phyloP scores from a whole-genome alignment of 1,284 basidiomycete species.

The Acaromyces ingoldii region DNA sequence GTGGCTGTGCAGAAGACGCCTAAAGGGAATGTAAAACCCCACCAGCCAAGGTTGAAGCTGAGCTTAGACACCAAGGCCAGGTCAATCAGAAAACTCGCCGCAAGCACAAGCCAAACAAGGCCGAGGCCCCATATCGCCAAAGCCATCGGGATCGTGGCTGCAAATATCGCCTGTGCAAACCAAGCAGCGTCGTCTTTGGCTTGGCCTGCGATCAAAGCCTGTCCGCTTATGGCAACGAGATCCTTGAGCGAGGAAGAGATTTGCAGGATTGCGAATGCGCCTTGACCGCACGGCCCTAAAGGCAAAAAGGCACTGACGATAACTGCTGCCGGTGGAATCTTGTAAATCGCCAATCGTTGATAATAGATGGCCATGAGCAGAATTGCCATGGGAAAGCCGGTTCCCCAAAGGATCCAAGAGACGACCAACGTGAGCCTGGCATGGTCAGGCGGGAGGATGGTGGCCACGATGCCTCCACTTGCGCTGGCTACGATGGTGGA shows the following conservation, averaged over 20 bases:
- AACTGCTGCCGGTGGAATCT: slow-evolving; percentile 54
- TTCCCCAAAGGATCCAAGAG: slow-evolving; percentile 55
- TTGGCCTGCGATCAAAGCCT: slow-evolving; percentile 11
- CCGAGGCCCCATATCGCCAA: slow-evolving; percentile 55
- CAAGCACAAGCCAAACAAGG: slow-evolving; percentile 54
- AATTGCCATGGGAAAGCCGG: slow-evolving; percentile 56
- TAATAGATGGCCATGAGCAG: slow-evolving; percentile 61
- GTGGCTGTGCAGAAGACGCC: slow-evolving; percentile 31
- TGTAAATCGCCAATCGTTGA: slow-evolving; percentile 56
- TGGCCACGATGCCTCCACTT: slow-evolving; percentile 62
- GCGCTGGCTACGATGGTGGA: slow-evolving; percentile 66
- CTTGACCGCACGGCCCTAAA: slow-evolving; percentile 60
- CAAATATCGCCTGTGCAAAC: slow-evolving; percentile 35
- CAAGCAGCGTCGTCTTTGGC: slow-evolving; percentile 5
- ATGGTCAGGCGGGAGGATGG: slow-evolving; percentile 56
- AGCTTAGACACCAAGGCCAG: slow-evolving; percentile 26
- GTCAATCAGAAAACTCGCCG: slow-evolving; percentile 41
- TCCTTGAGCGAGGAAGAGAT: slow-evolving; percentile 44
- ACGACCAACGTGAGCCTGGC: slow-evolving; percentile 59
- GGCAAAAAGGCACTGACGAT: slow-evolving; percentile 63
- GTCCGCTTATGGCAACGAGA: slow-evolving; percentile 12
- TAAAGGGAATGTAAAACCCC: slow-evolving; percentile 38
- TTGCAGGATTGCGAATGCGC: slow-evolving; percentile 60
- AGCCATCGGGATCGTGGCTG: slow-evolving; percentile 30
- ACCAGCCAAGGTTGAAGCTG: slow-evolving; percentile 43